These are phyloP conservation scores for Ceratobasidium sp. DNA, from an alignment of 1,284 basidiomycete species.

Conservation along the genomic window DNA sequence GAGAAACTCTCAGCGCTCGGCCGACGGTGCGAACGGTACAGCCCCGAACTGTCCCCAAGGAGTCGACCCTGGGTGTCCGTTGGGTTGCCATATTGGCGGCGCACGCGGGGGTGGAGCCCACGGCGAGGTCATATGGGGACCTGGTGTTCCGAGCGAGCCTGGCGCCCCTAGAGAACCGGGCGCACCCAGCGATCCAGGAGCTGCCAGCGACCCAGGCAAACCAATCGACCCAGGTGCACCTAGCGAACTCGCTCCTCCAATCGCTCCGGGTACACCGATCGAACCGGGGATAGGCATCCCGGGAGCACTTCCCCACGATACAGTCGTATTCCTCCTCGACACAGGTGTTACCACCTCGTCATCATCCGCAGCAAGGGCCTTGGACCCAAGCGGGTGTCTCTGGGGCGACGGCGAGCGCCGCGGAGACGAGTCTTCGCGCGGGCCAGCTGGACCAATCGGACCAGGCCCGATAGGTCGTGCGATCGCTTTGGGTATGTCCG, in stretches of 20 bases:
- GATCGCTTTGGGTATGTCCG: conserved; percentile 34
- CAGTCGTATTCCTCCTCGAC: conserved; percentile 29
- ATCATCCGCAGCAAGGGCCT: conserved; percentile 38
- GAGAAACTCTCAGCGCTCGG: conserved; percentile 33
- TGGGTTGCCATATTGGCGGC: conserved; percentile 34
- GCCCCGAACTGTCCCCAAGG: conserved; percentile 36
- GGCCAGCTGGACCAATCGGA: conserved; percentile 6
- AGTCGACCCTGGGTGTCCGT: conserved; percentile 20
- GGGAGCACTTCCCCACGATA: conserved; percentile 28
- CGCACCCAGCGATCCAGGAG: neutral
- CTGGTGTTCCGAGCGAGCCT: neutral
- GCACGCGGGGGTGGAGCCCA: conserved; percentile 24
- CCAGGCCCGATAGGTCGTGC: conserved; percentile 29
- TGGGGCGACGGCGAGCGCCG: conserved; percentile 27
- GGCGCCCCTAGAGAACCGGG: neutral
- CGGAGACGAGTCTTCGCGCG: conserved; percentile 20
- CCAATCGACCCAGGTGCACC: neutral
- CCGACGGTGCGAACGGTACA: conserved; percentile 30
- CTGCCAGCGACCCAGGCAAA: neutral
- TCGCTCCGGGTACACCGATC: neutral
- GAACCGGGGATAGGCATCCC: conserved; percentile 7
- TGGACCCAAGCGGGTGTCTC: conserved; percentile 27
- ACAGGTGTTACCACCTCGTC: conserved; percentile 37
- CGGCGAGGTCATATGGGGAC: conserved; percentile 15
- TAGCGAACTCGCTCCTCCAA: neutral